Conservation (phyloP, 176 grass and related monocot genomes). For the Bromus sterilis region DNA sequence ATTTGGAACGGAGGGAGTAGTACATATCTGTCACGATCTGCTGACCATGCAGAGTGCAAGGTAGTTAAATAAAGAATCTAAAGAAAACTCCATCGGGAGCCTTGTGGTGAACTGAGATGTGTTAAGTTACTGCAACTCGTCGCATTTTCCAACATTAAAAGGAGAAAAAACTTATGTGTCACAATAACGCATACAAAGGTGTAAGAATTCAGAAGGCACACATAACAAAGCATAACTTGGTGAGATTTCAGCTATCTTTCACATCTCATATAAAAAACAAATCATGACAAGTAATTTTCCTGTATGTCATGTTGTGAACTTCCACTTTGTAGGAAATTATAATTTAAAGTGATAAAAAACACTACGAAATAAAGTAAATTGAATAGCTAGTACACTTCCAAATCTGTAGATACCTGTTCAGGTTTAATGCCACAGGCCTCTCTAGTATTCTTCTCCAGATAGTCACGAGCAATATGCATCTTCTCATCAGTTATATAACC, state of each 20-base stretch:
- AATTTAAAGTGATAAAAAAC: not conserved
- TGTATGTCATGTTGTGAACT: not conserved
- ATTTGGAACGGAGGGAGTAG: too few species aligned
- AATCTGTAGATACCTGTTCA: slow-evolving; percentile 53
- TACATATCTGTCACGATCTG: not conserved
- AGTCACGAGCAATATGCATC: slow-evolving; percentile 94
- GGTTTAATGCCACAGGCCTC: slow-evolving; percentile 87
- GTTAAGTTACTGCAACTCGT: not conserved
- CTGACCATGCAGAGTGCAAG: not conserved
- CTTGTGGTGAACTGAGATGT: not conserved
- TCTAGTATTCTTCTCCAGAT: slow-evolving; percentile 83
- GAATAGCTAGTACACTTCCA: not conserved
- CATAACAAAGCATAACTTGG: not conserved
- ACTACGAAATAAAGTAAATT: not conserved
- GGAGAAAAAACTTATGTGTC: not conserved
- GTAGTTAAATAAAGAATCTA: not conserved
- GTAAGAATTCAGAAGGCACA: not conserved
- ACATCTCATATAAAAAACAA: not conserved
- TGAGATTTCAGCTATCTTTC: not conserved
- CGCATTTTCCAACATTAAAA: not conserved
- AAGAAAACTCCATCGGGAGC: not conserved
- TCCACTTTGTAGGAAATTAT: slow-evolving; percentile 8
- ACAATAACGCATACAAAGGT: not conserved
- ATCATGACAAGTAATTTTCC: not conserved
- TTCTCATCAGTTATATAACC: slow-evolving; percentile 99